These are phyloP conservation scores for Citrus reticulata DNA, from an alignment of 345 rosid species.

Conservation along the genomic window DNA sequence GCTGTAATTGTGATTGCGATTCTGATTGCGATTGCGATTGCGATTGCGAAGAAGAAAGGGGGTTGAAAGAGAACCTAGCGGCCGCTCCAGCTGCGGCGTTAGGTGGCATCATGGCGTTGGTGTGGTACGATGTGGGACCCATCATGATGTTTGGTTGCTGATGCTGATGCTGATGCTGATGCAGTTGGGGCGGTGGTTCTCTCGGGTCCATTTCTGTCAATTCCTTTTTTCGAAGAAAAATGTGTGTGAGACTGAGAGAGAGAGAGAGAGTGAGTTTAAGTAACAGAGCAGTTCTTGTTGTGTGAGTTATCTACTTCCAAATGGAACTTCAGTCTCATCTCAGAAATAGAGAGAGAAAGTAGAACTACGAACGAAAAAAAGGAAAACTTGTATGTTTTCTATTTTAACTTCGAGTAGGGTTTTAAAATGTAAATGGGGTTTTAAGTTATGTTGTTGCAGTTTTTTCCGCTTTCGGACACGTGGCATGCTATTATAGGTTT, in stretches of 20 bases:
- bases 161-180: conserved; percentile 6
- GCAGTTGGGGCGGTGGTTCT: conserved; percentile 18
- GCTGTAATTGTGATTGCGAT: neutral
- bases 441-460: neutral
- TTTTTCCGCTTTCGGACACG: neutral
- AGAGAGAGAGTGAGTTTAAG: neutral
- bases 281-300: neutral
- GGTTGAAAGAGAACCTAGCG: conserved; percentile 10
- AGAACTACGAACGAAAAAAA: too few species aligned
- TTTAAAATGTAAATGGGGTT: neutral
- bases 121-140: conserved; percentile 20
- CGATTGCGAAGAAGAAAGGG: neutral
- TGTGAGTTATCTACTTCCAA: conserved; percentile 14
- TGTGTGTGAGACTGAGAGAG: neutral
- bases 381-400: too few species aligned
- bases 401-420: neutral
- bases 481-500: neutral
- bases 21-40: neutral
- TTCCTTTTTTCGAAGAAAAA: neutral
- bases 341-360: neutral
- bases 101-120: conserved; percentile 17
- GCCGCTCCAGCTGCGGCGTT: neutral
- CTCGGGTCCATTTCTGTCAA: conserved; percentile 44
- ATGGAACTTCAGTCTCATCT: neutral
- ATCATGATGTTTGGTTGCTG: conserved; percentile 8